phyloP scores from a whole-genome alignment of 805 yeast genomes.

The Yarrowia alimentaria region DNA sequence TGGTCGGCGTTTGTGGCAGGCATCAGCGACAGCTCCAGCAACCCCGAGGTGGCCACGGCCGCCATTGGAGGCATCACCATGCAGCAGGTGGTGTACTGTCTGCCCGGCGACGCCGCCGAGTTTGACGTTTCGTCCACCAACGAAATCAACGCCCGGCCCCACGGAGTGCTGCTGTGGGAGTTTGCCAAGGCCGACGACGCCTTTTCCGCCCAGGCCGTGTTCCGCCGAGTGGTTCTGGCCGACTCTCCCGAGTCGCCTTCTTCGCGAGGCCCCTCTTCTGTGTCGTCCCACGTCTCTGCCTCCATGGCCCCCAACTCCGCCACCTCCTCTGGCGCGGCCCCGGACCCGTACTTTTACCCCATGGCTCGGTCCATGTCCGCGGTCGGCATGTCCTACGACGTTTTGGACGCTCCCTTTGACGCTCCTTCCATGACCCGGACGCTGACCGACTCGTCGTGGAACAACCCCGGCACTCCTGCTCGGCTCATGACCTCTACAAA shows the following conservation, averaged over 20 bases:
- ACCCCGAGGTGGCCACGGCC: constrained; percentile 19
- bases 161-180: constrained; percentile 40
- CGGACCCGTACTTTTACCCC: constrained; percentile 29
- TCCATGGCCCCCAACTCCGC: constrained; percentile 25
- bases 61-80: constrained; percentile 24
- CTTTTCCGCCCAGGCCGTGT: constrained; percentile 41
- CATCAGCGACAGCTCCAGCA: constrained; percentile 29
- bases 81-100: constrained; percentile 21
- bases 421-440: constrained; percentile 25
- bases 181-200: constrained; percentile 40
- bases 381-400: constrained; percentile 30
- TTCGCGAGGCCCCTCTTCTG: background rate
- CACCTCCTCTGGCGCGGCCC: constrained; percentile 28
- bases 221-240: constrained; percentile 36
- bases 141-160: constrained; percentile 30
- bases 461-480: constrained; percentile 16
- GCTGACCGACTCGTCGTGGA: constrained; percentile 26
- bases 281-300: constrained; percentile 12
- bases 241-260: constrained; percentile 1
- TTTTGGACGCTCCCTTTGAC: constrained; percentile 25
- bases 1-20: constrained; percentile 43
- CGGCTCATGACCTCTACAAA: constrained; percentile 5
- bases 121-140: constrained; percentile 11
- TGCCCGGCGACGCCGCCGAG: constrained; percentile 24
- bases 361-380: constrained; percentile 36